Base-by-base conservation (phyloP, 495 filamentous ascomycete genomes). In the Hamigera avellanea region DNA sequence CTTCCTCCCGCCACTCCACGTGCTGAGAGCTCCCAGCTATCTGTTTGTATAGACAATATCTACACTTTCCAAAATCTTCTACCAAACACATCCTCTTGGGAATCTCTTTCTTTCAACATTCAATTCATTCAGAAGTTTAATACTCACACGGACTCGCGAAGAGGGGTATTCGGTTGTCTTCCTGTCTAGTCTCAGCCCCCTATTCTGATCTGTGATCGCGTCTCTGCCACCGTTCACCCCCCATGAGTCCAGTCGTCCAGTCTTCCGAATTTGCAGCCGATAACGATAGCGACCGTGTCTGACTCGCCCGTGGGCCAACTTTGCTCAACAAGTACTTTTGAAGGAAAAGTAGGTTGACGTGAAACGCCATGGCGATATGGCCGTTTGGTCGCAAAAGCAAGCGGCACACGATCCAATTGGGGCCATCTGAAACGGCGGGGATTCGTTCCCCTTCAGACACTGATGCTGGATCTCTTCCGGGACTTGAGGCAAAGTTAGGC, bases 341-440 rank as follows among this genome's bases (percentile, higher is more conserved):
- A 23, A 23, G 21, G 21, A 9, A 9, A 23, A 9, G 5, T 23
- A 9, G 21, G 21, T 23, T 23, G 21, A 23, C 36, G 35, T 29
- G n/a, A 39, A 26, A 35, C 65, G 67, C 53, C 43, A 85, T 84
- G 80, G 73, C 75, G 51, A 63, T 85, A 63, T 87, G 82, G 82
- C 82, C 78, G 23, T 87, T 85, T 56, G 69, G 80, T 56, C 77
- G 80, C 39, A 81, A 69, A 54, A 76, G 43, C 35, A 71, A 69
- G 55, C 62, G 55, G 46, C 64, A 64, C 42, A 67, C 60, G 30
- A 66, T 61, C 30, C 63, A 65, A 43, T 46, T 57, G 49, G 64
- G 61, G 40, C 48, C 53, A 16, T 55, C 50, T 34, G 59, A 54
- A 43, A 54, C 47, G 25, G 46, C 29, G 12, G 48, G 55, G 18